Base-by-base conservation (phyloP, 768 basidiomycete species). In the Leccinum ochraceum region DNA sequence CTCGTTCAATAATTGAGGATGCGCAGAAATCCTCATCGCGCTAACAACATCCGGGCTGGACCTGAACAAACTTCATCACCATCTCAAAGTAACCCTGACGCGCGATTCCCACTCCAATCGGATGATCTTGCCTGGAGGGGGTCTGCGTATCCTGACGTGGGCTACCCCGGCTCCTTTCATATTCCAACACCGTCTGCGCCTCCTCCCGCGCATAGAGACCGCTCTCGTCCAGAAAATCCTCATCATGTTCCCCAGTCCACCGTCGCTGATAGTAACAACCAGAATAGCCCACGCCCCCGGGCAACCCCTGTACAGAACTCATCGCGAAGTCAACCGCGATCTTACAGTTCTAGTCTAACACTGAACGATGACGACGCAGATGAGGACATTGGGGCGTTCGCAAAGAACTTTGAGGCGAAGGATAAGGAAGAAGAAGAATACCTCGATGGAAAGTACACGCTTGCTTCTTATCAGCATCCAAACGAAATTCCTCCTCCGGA, bases 381-480 rank as follows among this genome's bases (percentile, higher is more conserved):
- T n/a, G 62, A 59, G 10, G 68, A 67, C 20, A 22, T 59, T 26
- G 64, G 66, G 53, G 62, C 28, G 28, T 64, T 64, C 14, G 66
- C 60, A 56, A 64, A 58, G 55, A 64, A 61, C 6, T 56, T 67
- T 22, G 36, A 39, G 14, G 10, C 61, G 11, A 67, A 48, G 56
- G 59, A 62, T 11, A 67, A 48, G 56, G 57, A 62, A 22, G 54
- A 58, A 6, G 58, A 58, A 6, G 58, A 69, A 28, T 72, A 76
- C 24, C 59, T 69, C n/a, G 68, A 79, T 57, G 70, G 74, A 61
- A 79, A 74, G 67, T 83, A 77, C 59, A 78, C 83, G 1, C 69
- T 85, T 50, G 81, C 84, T 17, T 84, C 85, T 4, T 83, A 85
- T 73, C 75, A 79, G 53, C 85, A 88, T 62, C 86, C 86, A 10